phyloP scores from a whole-genome alignment of 2,329 filamentous ascomycete genomes.

The Hypoxylon sp. region DNA sequence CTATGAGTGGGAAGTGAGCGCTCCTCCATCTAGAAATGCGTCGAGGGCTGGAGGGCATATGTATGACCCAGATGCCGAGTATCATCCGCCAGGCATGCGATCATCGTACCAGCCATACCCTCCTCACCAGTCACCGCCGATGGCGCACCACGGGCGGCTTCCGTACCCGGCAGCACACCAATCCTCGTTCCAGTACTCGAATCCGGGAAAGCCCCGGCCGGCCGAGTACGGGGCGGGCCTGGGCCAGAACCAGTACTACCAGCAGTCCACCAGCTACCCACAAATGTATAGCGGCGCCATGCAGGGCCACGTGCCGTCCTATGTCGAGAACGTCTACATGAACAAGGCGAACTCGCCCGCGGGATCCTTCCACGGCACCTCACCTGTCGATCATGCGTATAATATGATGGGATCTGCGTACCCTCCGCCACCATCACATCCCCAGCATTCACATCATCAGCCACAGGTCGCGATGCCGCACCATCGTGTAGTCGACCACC shows the following conservation, averaged over 20 bases:
- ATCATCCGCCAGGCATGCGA: conserved; percentile 42
- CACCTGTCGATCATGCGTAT: conserved; percentile 49
- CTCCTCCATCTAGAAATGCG: conserved; percentile 51
- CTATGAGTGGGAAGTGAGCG: conserved; percentile 59
- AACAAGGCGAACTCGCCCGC: conserved; percentile 49
- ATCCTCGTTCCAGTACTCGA: conserved; percentile 56
- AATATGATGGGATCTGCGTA: conserved; percentile 56
- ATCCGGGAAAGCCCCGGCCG: conserved; percentile 58
- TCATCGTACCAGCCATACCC: conserved; percentile 37
- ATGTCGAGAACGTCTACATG: conserved; percentile 48
- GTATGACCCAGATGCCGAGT: conserved; percentile 54
- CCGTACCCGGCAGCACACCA: conserved; percentile 42
- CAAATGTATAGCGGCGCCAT: conserved; percentile 37
- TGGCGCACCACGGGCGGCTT: conserved; percentile 27
- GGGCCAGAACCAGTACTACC: conserved; percentile 56
- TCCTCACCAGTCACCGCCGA: conserved; percentile 32
- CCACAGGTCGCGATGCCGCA: conserved; percentile 33
- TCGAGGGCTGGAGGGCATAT: conserved; percentile 52
- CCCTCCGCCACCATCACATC: conserved; percentile 36
- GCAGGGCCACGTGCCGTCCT: conserved; percentile 20
- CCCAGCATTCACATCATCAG: conserved; percentile 11
- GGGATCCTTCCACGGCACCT: conserved; percentile 35
- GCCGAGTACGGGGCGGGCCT: conserved; percentile 56
- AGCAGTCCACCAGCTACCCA: conserved; percentile 52
- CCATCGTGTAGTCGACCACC: conserved; percentile 29